phyloP scores from a whole-genome alignment of 2,329 filamentous ascomycete species.

The Neofusicoccum umdonicola region DNA sequence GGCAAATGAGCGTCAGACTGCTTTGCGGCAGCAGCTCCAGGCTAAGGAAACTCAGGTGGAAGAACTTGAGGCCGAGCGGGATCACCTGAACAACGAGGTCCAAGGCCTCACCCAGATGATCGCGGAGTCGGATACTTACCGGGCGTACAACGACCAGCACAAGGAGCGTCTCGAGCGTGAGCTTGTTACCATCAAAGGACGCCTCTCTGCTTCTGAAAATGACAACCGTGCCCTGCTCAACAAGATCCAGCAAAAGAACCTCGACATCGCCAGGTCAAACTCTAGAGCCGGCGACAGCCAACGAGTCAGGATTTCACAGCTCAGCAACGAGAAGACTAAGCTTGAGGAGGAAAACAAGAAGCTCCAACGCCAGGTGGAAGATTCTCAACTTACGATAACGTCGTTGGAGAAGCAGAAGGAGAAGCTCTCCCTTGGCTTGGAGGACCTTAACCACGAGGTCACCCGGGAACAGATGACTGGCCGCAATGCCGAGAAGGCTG shows the following conservation, averaged over 20 bases:
- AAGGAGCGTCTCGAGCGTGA: slow-evolving; percentile 93
- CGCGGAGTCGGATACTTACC: slow-evolving; percentile 83
- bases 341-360: slow-evolving; percentile 79
- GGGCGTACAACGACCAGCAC: slow-evolving; percentile 84
- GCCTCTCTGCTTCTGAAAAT: slow-evolving; percentile 88
- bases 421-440: slow-evolving; percentile 81
- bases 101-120: slow-evolving; percentile 86
- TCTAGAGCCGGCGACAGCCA: slow-evolving; percentile 83
- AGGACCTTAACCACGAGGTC: slow-evolving; percentile 91
- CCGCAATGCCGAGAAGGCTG: slow-evolving; percentile 84
- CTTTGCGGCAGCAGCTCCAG: slow-evolving; percentile 76
- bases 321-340: slow-evolving; percentile 80
- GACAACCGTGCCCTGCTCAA: slow-evolving; percentile 94
- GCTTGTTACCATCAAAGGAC: slow-evolving; percentile 84
- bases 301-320: slow-evolving; percentile 66
- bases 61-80: slow-evolving; percentile 77
- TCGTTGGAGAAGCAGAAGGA: slow-evolving; percentile 92
- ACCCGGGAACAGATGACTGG: slow-evolving; percentile 85
- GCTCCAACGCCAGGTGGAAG: slow-evolving; percentile 79
- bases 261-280: slow-evolving; percentile 89
- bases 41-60: slow-evolving; percentile 72
- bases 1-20: slow-evolving; percentile 76
- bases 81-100: slow-evolving; percentile 73
- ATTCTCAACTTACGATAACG: slow-evolving; percentile 77
- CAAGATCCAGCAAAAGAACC: slow-evolving; percentile 94